Percentiles rank a stretch among this genome's conserved stretches.
phyloP scores from a whole-genome alignment of 768 basidiomycete genomes.

The Rhodotorula babjevae region DNA sequence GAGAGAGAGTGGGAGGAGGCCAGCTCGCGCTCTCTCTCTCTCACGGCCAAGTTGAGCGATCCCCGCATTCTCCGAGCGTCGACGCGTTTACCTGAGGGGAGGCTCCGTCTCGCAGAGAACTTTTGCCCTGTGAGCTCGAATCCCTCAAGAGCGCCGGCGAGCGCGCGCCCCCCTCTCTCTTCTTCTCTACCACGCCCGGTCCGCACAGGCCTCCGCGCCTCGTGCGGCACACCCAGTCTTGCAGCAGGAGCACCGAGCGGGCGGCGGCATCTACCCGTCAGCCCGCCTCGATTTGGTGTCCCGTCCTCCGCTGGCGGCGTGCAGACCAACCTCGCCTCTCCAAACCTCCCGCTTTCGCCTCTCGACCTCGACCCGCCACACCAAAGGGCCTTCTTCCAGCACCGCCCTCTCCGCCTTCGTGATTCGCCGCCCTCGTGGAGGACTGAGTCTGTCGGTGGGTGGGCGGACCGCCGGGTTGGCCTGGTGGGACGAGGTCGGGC shows the following conservation, averaged over 20 bases:
- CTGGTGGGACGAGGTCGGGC: not conserved
- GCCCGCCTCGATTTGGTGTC: constrained; percentile 25
- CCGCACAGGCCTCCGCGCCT: not conserved
- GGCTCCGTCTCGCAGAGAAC: too few relatives aligned
- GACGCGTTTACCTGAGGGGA: too few relatives aligned
- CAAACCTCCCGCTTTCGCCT: constrained; percentile 14
- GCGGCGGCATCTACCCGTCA: not conserved
- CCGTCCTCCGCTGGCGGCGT: constrained; percentile 29
- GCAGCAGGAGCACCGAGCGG: constrained; percentile 30
- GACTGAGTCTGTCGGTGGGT: not conserved
- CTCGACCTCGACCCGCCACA: not conserved
- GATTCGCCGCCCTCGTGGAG: not conserved
- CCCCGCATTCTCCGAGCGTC: too few relatives aligned
- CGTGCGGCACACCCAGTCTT: constrained; percentile 3
- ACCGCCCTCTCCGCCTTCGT: not conserved
- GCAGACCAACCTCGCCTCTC: constrained; percentile 18
- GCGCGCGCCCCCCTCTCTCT: not conserved
- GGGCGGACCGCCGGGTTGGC: not conserved
- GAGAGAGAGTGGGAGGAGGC: not conserved
- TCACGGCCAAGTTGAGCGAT: too few relatives aligned
- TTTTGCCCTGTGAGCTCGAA: not conserved
- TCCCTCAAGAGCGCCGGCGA: not conserved
- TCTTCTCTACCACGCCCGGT: constrained; percentile 5
- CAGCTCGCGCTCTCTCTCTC: too few relatives aligned
- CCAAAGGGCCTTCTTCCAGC: not conserved